Evolutionary conservation across 495 filamentous ascomycete species (phyloP), one percentile per base, ranked within the genome.

Genomic region (Stereocaulon alpinum): DNA sequence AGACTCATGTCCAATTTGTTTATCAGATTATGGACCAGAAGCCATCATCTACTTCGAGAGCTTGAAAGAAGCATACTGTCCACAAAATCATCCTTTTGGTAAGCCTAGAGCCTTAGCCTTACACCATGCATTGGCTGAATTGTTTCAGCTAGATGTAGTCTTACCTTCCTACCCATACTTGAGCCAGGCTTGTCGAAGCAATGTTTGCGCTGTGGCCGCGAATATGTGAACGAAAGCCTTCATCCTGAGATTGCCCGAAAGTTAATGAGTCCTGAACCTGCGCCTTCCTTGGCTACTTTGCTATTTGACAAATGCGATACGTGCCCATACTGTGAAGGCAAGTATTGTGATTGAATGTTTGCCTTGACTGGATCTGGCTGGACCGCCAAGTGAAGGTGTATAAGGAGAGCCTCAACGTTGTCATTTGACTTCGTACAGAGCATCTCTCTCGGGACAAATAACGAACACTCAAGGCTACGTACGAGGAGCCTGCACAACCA

Each of bases 161-260:
- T 85, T 43, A 80, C 76, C 2, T 77, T 79, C 43, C 56, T 81
- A 45, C 70, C 79, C 6, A 80, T 85, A 6, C 76, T 81, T 65
- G 73, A 74, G 50, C 80, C 82, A 40, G 75, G 76, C 0, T 65
- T 77, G 15, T 77, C 79, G 9, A 82, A 82, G 61, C 74, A 73
- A 58, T 85, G 82, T 65, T 74, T 73, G 9, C 52, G 66, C 14
- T 85, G 82, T 63, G 66, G 64, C 6, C 72, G 60, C 15, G 72
- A 79, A 55, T 82, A 72, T 61, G 55, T 82, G 6, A 74, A 77
- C 47, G 77, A 78, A 37, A 41, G n/a, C 2, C 51, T 34, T 40
- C 40, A 59, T 51, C 51, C 44, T 5, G 53, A 27, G 49, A 41
- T 54, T 37, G 29, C 29, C 20, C 27, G 27, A 43, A 32, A 59